phyloP scores from a whole-genome alignment of 139 green algal genomes.

The Eudorina sp. region DNA sequence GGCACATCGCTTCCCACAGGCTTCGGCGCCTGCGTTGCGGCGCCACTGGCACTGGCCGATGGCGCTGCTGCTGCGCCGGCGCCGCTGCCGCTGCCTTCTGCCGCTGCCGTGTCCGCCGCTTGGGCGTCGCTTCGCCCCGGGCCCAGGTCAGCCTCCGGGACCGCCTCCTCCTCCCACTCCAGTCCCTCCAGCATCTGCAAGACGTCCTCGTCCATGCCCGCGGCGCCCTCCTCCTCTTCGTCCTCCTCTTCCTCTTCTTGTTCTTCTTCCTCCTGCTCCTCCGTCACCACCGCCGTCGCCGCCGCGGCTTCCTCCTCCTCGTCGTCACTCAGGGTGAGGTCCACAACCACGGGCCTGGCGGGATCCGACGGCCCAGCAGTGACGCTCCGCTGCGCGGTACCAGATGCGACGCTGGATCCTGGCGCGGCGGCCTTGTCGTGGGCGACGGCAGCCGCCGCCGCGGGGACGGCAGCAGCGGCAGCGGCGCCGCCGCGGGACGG shows the following conservation, averaged over 20 bases:
- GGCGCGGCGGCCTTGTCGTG: neutral
- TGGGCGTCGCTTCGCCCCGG: neutral
- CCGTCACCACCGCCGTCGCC: no score
- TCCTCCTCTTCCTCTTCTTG: neutral
- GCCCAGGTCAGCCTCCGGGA: neutral
- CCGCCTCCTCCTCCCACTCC: neutral
- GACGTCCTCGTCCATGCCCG: neutral
- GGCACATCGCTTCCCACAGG: neutral
- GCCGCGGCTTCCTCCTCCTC: neutral
- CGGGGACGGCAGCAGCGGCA: neutral
- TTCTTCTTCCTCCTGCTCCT: neutral
- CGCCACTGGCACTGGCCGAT: neutral
- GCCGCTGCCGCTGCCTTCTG: neutral
- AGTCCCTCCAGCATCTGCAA: no score
- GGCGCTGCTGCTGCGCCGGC: neutral
- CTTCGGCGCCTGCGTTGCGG: neutral
- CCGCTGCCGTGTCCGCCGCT: neutral
- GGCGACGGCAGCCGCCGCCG: neutral
- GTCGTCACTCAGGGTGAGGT: slow-evolving; percentile 14
- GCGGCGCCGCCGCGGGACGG: neutral
- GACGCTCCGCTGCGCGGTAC: no score
- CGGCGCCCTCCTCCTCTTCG: neutral
- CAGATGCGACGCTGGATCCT: neutral
- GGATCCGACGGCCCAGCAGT: no score
- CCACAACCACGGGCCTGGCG: neutral